Conservation (phyloP, 1,139 yeast species). For the Sugiyamaella xylanicola region DNA sequence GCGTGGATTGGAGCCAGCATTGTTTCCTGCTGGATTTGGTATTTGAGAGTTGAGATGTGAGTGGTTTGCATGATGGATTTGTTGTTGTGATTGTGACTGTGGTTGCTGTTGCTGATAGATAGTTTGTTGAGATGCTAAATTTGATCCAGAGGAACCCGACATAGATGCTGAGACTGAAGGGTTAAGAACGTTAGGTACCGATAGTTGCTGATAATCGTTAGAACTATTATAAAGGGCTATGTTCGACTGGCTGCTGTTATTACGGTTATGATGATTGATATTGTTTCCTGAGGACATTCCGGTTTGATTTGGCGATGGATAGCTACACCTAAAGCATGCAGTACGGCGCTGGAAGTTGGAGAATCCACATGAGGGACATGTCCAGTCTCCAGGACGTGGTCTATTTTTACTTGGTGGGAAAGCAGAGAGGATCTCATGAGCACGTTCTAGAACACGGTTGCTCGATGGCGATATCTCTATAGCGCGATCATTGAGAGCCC, state of each 20-base stretch:
- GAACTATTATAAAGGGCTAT: neutral
- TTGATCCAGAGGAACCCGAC: neutral
- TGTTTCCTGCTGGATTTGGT: neutral
- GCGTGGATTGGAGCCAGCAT: neutral
- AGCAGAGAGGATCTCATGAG: constrained; percentile 76
- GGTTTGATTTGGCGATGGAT: constrained; percentile 63
- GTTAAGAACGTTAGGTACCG: neutral
- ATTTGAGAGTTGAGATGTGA: constrained; percentile 7
- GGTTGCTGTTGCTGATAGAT: constrained; percentile 12
- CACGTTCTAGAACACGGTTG: constrained; percentile 71
- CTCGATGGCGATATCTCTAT: constrained; percentile 90
- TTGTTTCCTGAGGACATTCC: constrained; percentile 45
- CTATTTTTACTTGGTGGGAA: constrained; percentile 88
- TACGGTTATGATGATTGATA: constrained; percentile 5
- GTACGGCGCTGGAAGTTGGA: constrained; percentile 93
- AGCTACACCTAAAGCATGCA: constrained; percentile 90
- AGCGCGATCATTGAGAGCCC: constrained; percentile 69
- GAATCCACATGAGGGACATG: constrained; percentile 94
- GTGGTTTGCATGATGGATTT: neutral
- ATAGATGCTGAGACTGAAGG: constrained; percentile 8
- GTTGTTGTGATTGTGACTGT: constrained; percentile 14
- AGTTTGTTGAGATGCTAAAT: constrained; percentile 16
- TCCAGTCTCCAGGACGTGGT: constrained; percentile 98
- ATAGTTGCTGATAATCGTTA: neutral
- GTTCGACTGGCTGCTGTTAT: constrained; percentile 9